Conservation (phyloP, 257 asterid species). For the Capsicum pubescens region DNA sequence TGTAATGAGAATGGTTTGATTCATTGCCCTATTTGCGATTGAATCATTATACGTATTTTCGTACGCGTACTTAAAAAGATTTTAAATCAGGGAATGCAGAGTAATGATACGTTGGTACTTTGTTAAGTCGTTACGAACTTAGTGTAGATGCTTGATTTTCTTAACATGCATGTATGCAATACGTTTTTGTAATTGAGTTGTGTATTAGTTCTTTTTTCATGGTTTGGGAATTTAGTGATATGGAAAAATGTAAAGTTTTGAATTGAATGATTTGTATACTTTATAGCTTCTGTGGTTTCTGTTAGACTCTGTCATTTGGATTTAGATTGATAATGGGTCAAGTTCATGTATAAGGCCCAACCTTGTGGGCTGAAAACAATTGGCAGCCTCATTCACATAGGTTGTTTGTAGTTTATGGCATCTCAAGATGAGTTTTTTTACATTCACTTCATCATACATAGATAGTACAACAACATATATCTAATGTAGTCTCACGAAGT, state of each 20-base stretch:
- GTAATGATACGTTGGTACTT: no score
- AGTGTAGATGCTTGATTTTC: background rate
- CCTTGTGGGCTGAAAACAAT: background rate
- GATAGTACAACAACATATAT: no score
- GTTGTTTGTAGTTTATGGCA: no score
- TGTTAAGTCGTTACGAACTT: background rate
- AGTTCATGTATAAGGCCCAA: background rate
- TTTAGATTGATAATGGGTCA: background rate
- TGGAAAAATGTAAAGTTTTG: background rate
- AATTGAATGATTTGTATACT: background rate
- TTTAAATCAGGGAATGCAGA: background rate
- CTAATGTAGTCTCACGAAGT: no score
- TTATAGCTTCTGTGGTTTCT: background rate
- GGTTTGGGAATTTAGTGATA: background rate
- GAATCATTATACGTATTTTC: background rate
- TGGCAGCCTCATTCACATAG: no score
- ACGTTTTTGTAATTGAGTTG: background rate
- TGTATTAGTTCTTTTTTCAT: background rate
- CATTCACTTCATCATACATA: no score
- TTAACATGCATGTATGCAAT: background rate
- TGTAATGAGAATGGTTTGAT: conserved; percentile 57
- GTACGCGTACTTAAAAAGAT: background rate
- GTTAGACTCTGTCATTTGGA: background rate
- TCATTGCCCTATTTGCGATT: conserved; percentile 47
- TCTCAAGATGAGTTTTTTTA: no score